Evolutionary conservation across 805 yeast species (phyloP), one percentile per base, ranked within the genome.

Genomic region (Maudiozyma saulgeensis): DNA sequence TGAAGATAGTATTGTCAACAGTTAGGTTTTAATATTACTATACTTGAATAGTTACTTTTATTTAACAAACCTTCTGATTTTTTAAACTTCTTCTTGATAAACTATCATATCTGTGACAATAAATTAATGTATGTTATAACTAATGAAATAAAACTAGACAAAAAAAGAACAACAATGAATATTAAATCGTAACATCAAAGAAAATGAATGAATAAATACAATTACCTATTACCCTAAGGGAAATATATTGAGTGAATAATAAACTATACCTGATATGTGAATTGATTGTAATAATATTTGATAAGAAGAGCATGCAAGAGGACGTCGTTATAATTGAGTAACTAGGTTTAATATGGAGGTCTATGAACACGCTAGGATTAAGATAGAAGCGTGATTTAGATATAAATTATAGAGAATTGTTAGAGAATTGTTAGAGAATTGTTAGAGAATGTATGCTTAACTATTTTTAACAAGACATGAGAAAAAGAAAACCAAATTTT

Each of bases 61-160:
- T 16, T 35, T 35, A 35, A 35, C 5, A 35, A 35, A 8, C 3
- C 15, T 32, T 35, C 8, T n/a, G 9, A 16, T 5, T 11, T 35
- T 35, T 16, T 15, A n/a, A 35, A 35, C 6, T 1, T 13, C 38
- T 35, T n/a, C 18, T n/a, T 16, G 38, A 23, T 13, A 31, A 43
- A 19, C 11, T 18, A 39, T 41, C 49, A 47, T 42, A 43, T 45
- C 53, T 50, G 51, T 51, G 49, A 53, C 46, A 48, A 53, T 53
- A 49, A 49, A 44, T 43, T 44, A 51, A 46, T 48, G 57, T 54
- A 54, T 54, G 57, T 45, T 46, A 41, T 40, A n/a, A 28, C 6
- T 45, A 25, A 15, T 12, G 32, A 18, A 35, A 35, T 35, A 19
- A 35, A 15, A 35, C 18, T 15, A 35, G 16, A 19, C 38, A 35